Evolutionary conservation across 2,329 filamentous ascomycete genomes (phyloP).

Genomic region (Monosporascus sp.): DNA sequence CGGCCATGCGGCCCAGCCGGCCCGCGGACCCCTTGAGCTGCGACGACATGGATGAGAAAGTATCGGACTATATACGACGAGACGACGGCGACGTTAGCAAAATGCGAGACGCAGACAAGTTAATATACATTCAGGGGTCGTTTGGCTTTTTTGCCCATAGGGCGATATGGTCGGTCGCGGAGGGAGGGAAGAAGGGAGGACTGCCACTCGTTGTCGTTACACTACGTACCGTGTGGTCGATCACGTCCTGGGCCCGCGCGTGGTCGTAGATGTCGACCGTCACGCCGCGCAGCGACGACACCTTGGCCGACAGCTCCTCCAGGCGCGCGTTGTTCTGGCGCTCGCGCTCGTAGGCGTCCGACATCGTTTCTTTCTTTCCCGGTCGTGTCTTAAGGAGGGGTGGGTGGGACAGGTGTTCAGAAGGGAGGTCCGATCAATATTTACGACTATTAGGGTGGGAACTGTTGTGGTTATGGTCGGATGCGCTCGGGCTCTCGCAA

Average conservation of each 20-base stretch:
- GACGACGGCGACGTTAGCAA: too few relatives aligned
- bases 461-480: too few relatives aligned
- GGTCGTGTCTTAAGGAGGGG: neutral
- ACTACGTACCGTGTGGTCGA: constrained; percentile 73
- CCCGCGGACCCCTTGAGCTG: constrained; percentile 79
- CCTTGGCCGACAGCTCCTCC: constrained; percentile 84
- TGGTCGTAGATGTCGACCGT: constrained; percentile 98
- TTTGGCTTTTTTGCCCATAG: neutral
- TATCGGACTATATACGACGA: constrained; percentile 60
- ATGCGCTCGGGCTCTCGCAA: too few relatives aligned
- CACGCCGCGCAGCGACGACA: constrained; percentile 84
- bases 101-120: too few relatives aligned
- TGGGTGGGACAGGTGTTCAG: neutral
- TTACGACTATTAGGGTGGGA: too few relatives aligned
- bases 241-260: constrained; percentile 79
- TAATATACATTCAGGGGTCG: too few relatives aligned
- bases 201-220: neutral
- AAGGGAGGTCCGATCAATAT: neutral
- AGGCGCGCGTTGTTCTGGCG: constrained; percentile 93
- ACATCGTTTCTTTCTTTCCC: constrained; percentile 44
- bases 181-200: neutral
- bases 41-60: constrained; percentile 81
- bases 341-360: constrained; percentile 74
- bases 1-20: constrained; percentile 84
- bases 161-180: neutral